Conservation (phyloP, 2,329 filamentous ascomycete species). For the Coniochaeta sp. region DNA sequence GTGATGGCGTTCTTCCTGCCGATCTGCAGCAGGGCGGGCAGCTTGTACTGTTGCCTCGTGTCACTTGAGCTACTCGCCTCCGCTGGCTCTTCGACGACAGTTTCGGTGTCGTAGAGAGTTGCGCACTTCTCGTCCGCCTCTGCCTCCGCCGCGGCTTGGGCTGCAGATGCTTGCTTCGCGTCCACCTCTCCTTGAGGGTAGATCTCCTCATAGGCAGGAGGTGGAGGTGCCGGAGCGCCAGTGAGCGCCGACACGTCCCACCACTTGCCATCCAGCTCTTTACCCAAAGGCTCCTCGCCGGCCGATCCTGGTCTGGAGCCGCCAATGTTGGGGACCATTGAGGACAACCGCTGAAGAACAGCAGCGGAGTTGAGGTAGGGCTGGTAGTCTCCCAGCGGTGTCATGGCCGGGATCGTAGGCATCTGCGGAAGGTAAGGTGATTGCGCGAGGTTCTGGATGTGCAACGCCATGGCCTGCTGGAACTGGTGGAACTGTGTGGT, state of each 20-base stretch:
- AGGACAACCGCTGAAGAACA: constrained; percentile 65
- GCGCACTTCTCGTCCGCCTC: constrained; percentile 53
- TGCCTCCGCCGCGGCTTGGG: constrained; percentile 49
- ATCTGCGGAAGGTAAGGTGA: constrained; percentile 53
- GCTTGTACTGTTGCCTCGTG: constrained; percentile 13
- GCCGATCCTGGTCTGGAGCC: constrained; percentile 42
- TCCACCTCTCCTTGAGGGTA: constrained; percentile 51
- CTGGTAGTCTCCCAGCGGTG: constrained; percentile 66
- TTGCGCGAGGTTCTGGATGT: constrained; percentile 58
- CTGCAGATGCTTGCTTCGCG: constrained; percentile 50
- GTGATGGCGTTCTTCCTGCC: constrained; percentile 58
- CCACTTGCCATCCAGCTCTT: constrained; percentile 52
- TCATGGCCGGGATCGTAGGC: constrained; percentile 63
- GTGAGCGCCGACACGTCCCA: constrained; percentile 56
- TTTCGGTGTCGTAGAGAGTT: constrained; percentile 36
- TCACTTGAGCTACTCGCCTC: constrained; percentile 14
- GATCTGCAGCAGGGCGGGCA: constrained; percentile 46
- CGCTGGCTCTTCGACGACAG: constrained; percentile 25
- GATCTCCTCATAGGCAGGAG: constrained; percentile 74
- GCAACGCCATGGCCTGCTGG: constrained; percentile 62
- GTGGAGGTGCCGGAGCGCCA: constrained; percentile 31
- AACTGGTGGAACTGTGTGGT: constrained; percentile 69
- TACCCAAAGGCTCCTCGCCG: constrained; percentile 26
- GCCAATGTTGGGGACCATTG: constrained; percentile 61
- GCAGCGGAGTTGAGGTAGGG: constrained; percentile 51